Conservation (phyloP, 148 eudicot genomes). For the Talinum fruticosum region DNA sequence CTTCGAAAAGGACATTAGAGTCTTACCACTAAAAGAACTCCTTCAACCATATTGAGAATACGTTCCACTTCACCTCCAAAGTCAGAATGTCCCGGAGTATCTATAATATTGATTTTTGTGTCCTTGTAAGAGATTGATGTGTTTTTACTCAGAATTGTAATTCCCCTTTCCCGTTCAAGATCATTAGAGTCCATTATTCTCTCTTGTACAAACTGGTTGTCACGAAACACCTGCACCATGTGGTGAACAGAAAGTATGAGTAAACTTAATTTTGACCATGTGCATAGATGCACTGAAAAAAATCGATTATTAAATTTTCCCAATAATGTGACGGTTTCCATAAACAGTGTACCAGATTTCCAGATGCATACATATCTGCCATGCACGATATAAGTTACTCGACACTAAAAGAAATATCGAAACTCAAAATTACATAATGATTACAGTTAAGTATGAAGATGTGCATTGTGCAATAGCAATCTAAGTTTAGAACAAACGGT, state of each 20-base stretch:
- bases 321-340: neutral
- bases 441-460: neutral
- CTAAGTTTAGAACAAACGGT: too few species aligned
- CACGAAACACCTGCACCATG: constrained; percentile 87
- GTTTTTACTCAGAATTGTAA: constrained; percentile 95
- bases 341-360: neutral
- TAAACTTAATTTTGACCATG: neutral
- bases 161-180: constrained; percentile 97
- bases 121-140: constrained; percentile 85
- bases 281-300: neutral
- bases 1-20: neutral
- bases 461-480: neutral
- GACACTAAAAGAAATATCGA: neutral
- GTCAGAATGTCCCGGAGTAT: constrained; percentile 99
- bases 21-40: constrained; percentile 88
- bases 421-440: neutral
- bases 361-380: neutral
- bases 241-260: neutral
- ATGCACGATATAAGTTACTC: neutral
- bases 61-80: constrained; percentile 99
- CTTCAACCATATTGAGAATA: constrained; percentile 96
- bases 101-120: constrained; percentile 91
- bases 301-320: neutral
- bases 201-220: constrained; percentile 85
- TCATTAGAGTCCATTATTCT: constrained; percentile 99